phyloP scores from a whole-genome alignment of 306 rosid genomes.

The Pueraria montana region DNA sequence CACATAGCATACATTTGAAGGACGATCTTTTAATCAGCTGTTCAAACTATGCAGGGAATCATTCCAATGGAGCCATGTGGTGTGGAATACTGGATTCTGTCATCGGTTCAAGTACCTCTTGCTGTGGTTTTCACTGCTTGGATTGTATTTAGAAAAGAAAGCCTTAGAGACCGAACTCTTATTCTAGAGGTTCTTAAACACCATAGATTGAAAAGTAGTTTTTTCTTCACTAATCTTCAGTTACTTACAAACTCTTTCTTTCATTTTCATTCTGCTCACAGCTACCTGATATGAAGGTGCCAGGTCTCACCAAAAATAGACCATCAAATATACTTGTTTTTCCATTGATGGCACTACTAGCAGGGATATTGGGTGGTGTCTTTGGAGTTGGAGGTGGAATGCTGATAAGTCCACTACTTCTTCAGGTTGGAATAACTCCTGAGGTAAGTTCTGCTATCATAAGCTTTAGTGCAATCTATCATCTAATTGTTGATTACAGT shows the following conservation, averaged over 20 bases:
- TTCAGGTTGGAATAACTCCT: conserved; percentile 82
- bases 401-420: conserved; percentile 93
- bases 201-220: conserved; percentile 1
- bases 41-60: conserved; percentile 68
- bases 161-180: conserved; percentile 54
- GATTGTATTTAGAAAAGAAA: conserved; percentile 66
- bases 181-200: conserved; percentile 57
- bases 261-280: not conserved
- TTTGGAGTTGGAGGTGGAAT: conserved; percentile 98
- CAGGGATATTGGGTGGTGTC: conserved; percentile 86
- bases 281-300: conserved; percentile 53
- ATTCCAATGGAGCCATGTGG: conserved; percentile 80
- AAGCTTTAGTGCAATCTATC: not conserved
- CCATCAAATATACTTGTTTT: too few relatives aligned
- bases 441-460: too few relatives aligned
- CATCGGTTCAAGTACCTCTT: conserved; percentile 81
- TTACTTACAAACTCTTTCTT: not conserved
- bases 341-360: conserved; percentile 67
- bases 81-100: conserved; percentile 77
- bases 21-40: not conserved
- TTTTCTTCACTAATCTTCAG: not conserved
- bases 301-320: not conserved
- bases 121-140: conserved; percentile 78
- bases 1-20: not conserved
- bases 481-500: conserved; percentile 9